phyloP scores from a whole-genome alignment of 345 rosid genomes.

The Aquilaria sinensis region DNA sequence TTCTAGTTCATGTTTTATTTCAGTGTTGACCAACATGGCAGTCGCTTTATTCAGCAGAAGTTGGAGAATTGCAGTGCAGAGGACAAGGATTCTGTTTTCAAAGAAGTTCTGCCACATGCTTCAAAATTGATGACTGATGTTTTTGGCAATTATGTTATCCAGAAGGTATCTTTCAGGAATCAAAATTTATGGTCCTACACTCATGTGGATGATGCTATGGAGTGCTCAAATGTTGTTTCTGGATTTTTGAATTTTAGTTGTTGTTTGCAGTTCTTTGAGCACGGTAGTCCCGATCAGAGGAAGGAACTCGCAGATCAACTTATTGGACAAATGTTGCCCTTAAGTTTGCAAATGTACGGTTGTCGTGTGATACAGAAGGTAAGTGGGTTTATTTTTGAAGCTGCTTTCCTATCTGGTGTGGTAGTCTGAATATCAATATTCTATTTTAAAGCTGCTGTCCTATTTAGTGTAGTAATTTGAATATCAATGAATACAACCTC shows the following conservation, averaged over 20 bases:
- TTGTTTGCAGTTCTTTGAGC: constrained; percentile 68
- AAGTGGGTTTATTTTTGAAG: constrained; percentile 6
- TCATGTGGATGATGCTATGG: not conserved
- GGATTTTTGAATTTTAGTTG: constrained; percentile 15
- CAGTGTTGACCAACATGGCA: constrained; percentile 99
- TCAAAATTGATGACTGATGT: constrained; percentile 93
- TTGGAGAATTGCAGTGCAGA: constrained; percentile 72
- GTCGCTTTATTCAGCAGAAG: constrained; percentile 98
- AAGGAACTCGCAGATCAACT: constrained; percentile 89
- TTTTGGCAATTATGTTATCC: constrained; percentile 98
- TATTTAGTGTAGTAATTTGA: too few species aligned
- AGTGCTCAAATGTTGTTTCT: not conserved
- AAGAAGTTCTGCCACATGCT: constrained; percentile 87
- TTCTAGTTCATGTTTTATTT: constrained; percentile 17
- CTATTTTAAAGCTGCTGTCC: not conserved
- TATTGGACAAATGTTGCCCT: constrained; percentile 74
- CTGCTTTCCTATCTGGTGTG: too few species aligned
- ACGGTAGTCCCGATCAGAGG: constrained; percentile 84
- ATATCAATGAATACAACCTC: too few species aligned
- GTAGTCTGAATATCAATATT: too few species aligned
- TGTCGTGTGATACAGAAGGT: constrained; percentile 99
- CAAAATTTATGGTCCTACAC: not conserved
- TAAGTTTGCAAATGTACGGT: constrained; percentile 99
- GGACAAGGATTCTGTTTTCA: constrained; percentile 77
- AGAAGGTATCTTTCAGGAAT: constrained; percentile 49